Conservation (phyloP, 2,329 filamentous ascomycete genomes). For the Trichothecium sympodiale region DNA sequence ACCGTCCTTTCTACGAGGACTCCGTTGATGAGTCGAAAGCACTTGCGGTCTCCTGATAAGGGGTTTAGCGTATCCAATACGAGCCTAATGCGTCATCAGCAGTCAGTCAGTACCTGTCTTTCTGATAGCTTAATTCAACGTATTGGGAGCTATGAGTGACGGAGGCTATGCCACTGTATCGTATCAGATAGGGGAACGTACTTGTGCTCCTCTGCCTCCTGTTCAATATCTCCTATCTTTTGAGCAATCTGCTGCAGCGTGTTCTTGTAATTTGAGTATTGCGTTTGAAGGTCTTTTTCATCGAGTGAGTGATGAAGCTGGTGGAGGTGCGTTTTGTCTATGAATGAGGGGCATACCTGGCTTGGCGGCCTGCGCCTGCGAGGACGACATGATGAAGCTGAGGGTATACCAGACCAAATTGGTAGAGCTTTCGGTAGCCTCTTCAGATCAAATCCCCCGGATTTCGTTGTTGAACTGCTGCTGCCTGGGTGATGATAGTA, state of each 20-base stretch:
- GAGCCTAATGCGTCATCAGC: constrained; percentile 45
- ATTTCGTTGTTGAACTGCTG: too few relatives aligned
- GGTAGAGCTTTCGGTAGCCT: too few relatives aligned
- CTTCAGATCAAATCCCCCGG: too few relatives aligned
- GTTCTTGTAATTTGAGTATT: constrained; percentile 69
- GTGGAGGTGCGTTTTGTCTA: neutral
- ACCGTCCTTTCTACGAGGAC: constrained; percentile 91
- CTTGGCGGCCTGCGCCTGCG: constrained; percentile 46
- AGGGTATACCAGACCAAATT: neutral
- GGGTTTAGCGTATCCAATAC: constrained; percentile 87
- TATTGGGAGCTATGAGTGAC: too few relatives aligned
- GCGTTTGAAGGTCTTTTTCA: constrained; percentile 55
- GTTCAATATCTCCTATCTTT: constrained; percentile 95
- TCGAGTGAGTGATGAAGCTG: too few relatives aligned
- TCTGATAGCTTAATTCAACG: constrained; percentile 4
- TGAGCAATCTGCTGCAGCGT: constrained; percentile 83
- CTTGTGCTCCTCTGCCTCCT: constrained; percentile 98
- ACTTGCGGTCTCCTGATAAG: constrained; percentile 77
- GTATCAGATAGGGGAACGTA: constrained; percentile 43
- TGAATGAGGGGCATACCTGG: constrained; percentile 1
- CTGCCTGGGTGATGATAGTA: too few relatives aligned
- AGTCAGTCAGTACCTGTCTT: neutral
- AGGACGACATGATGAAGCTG: constrained; percentile 31
- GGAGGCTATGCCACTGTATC: constrained; percentile 4
- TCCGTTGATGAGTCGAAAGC: constrained; percentile 97